Evolutionary conservation across 1,284 basidiomycete species (phyloP).

Genomic region (Cerioporus squamosus): DNA sequence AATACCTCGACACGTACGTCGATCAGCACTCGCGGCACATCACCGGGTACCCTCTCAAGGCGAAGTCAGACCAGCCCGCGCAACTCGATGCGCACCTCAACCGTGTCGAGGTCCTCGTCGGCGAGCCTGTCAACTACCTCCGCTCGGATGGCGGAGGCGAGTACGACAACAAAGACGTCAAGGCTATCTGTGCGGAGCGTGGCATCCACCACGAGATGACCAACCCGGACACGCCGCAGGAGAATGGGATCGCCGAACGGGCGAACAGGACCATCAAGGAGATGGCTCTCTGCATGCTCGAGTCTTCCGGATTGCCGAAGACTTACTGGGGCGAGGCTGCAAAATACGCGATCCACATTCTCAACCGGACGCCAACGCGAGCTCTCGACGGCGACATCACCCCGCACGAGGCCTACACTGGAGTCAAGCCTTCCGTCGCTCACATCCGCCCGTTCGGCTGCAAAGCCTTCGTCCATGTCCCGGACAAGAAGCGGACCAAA

Average conservation of each 20-base stretch:
- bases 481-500: slow-evolving; percentile 18
- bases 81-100: too few species aligned
- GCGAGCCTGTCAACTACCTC: too few species aligned
- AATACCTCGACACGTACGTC: too few species aligned
- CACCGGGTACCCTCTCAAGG: too few species aligned
- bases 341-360: slow-evolving; percentile 14
- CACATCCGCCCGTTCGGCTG: slow-evolving; percentile 26
- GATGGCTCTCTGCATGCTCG: slow-evolving; percentile 10
- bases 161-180: too few species aligned
- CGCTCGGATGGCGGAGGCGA: too few species aligned
- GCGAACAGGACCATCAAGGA: background rate
- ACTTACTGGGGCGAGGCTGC: slow-evolving; percentile 36
- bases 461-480: slow-evolving; percentile 24
- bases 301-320: slow-evolving; percentile 28
- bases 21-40: too few species aligned
- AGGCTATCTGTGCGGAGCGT: too few species aligned
- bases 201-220: background rate
- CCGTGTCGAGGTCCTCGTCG: too few species aligned
- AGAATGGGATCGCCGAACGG: slow-evolving; percentile 34
- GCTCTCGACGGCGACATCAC: slow-evolving; percentile 16
- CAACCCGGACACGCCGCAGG: slow-evolving; percentile 18
- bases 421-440: slow-evolving; percentile 21
- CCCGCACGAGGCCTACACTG: slow-evolving; percentile 21
- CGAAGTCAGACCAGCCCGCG: too few species aligned
- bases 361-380: slow-evolving; percentile 20